Percentiles rank a stretch among this genome's conserved stretches.
Evolutionary conservation across 768 basidiomycete genomes (phyloP).

Genomic region (Russula foetens): DNA sequence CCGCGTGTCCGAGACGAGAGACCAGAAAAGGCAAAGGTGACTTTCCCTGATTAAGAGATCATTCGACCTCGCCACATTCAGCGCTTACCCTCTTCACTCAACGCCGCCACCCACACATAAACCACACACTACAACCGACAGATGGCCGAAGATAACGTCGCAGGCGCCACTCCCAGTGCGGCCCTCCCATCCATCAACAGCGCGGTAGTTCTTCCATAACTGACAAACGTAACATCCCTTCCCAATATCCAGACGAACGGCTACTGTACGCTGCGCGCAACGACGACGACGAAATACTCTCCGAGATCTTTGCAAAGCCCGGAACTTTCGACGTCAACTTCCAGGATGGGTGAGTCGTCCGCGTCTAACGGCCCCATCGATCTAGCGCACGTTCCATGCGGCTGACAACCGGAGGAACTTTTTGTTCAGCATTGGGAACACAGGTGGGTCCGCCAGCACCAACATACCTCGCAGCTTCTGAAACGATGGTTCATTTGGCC

Average conservation of each 20-base stretch:
- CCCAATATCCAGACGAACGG: constrained; percentile 46
- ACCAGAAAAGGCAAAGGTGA: background rate
- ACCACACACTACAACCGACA: background rate
- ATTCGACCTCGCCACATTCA: background rate
- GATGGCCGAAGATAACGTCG: constrained; percentile 5
- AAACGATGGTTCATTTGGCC: background rate
- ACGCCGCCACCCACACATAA: background rate
- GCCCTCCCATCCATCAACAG: background rate
- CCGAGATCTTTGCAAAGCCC: constrained; percentile 46
- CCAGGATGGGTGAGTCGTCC: constrained; percentile 59
- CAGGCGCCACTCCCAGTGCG: background rate
- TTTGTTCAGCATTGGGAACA: constrained; percentile 54
- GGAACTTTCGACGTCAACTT: constrained; percentile 64
- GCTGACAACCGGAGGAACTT: background rate
- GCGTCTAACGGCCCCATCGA: too few species aligned
- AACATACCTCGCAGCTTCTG: background rate
- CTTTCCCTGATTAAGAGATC: background rate
- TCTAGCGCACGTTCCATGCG: background rate
- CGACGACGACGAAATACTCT: constrained; percentile 63
- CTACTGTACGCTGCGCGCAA: constrained; percentile 63
- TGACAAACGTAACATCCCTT: background rate
- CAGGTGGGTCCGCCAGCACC: constrained; percentile 39
- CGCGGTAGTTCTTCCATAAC: background rate
- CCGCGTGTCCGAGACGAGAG: too few species aligned
- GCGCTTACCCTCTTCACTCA: too few species aligned